Percentiles rank a stretch among this genome's conserved stretches.
Evolutionary conservation across 2,329 filamentous ascomycete genomes (phyloP).

Genomic region (Ceratocystis smalleyi): DNA sequence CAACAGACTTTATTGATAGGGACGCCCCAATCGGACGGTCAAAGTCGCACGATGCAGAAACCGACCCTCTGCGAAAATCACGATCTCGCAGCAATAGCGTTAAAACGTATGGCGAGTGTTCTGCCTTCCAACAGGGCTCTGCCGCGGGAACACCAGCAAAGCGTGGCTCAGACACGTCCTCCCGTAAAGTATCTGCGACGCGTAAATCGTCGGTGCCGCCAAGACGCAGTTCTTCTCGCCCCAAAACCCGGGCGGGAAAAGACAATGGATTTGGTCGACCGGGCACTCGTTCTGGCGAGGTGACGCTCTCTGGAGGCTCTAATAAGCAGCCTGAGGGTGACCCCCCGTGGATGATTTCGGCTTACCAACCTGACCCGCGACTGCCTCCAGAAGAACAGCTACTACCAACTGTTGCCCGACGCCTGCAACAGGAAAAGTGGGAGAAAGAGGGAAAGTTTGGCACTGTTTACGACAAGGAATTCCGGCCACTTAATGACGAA

Average conservation of each 20-base stretch:
- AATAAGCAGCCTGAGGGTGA: constrained; percentile 74
- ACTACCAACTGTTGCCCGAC: constrained; percentile 79
- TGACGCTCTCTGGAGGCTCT: constrained; percentile 23
- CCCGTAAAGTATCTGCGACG: constrained; percentile 18
- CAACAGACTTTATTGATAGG: constrained; percentile 55
- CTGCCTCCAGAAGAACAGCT: constrained; percentile 91
- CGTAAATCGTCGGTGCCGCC: constrained; percentile 33
- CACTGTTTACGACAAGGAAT: constrained; percentile 72
- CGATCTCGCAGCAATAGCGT: constrained; percentile 57
- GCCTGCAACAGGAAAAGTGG: constrained; percentile 89
- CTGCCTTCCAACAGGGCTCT: not conserved
- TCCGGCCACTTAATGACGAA: constrained; percentile 64
- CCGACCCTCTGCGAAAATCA: constrained; percentile 40
- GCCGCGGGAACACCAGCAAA: constrained; percentile 13
- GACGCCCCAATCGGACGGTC: constrained; percentile 49
- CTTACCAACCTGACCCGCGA: constrained; percentile 90
- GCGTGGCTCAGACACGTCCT: constrained; percentile 10
- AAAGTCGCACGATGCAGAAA: constrained; percentile 15
- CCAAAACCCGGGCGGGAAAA: constrained; percentile 24
- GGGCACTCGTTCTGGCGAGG: constrained; percentile 45
- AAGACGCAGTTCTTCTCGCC: constrained; percentile 26
- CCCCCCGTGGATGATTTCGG: constrained; percentile 83
- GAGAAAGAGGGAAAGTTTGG: constrained; percentile 80
- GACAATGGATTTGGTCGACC: constrained; percentile 50
- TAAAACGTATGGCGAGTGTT: constrained; percentile 31